Conservation (phyloP, 495 filamentous ascomycete genomes). For the Clohesyomyces aquaticus region DNA sequence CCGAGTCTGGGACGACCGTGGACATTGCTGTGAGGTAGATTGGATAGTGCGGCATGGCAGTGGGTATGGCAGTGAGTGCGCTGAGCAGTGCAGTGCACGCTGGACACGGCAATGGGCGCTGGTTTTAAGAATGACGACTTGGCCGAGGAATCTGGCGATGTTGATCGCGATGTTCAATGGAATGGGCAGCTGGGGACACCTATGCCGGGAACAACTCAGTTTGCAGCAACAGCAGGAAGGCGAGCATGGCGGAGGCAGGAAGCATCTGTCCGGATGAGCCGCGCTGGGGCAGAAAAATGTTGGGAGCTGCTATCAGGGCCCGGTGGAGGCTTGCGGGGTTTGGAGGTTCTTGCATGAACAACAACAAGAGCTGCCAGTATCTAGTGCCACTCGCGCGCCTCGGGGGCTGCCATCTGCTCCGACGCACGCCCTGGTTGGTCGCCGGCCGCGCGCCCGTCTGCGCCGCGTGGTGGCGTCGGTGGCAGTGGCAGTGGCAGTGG, state of each 20-base stretch:
- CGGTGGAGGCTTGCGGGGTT: not conserved
- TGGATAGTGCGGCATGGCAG: too few species aligned
- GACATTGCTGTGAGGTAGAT: too few species aligned
- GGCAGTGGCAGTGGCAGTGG: not conserved
- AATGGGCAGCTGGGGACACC: not conserved
- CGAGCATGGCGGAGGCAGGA: not conserved
- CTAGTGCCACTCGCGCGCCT: too few species aligned
- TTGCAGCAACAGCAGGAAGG: not conserved
- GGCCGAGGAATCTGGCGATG: not conserved
- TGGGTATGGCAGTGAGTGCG: too few species aligned
- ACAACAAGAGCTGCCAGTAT: too few species aligned
- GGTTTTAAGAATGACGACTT: too few species aligned
- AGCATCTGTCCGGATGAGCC: not conserved
- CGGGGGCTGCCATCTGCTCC: too few species aligned
- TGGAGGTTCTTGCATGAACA: not conserved
- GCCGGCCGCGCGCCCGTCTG: too few species aligned
- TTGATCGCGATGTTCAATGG: not conserved
- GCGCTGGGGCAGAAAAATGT: not conserved
- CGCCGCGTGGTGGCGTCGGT: not conserved
- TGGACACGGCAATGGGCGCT: too few species aligned
- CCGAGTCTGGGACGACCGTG: too few species aligned
- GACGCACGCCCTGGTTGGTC: too few species aligned
- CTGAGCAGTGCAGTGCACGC: too few species aligned
- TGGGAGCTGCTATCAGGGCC: not conserved
- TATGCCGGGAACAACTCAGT: not conserved